Evolutionary conservation across 179 eudicot species (phyloP).

Genomic region (Spergularia azorica): DNA sequence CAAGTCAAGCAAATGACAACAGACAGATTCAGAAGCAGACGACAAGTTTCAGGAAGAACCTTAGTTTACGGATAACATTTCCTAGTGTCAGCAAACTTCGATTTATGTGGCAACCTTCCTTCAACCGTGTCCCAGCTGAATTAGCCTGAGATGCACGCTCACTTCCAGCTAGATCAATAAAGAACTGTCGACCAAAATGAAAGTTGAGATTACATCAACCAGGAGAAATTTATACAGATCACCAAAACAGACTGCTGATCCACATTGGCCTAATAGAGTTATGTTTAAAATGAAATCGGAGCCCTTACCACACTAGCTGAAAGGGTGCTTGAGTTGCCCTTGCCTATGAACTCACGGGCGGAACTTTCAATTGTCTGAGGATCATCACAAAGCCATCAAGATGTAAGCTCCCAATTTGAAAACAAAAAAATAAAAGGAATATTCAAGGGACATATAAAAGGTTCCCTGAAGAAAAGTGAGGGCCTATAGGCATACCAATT

Average conservation of each 20-base stretch:
- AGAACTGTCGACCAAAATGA: conserved; percentile 56
- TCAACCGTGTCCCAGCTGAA: conserved; percentile 84
- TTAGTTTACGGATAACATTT: conserved; percentile 93
- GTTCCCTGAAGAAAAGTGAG: not conserved
- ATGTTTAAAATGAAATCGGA: not conserved
- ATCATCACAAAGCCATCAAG: conserved; percentile 8
- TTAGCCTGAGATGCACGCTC: conserved; percentile 97
- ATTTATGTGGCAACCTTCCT: conserved; percentile 96
- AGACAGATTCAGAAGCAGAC: too few relatives aligned
- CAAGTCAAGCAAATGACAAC: too few relatives aligned
- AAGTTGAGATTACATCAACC: not conserved
- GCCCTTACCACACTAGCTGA: conserved; percentile 92
- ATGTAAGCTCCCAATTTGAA: not conserved
- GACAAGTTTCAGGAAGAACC: conserved; percentile 58
- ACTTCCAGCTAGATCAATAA: conserved; percentile 98
- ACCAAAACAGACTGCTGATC: not conserved
- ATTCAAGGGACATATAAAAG: not conserved
- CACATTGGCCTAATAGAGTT: not conserved
- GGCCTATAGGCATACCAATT: conserved; percentile 56
- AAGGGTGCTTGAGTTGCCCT: conserved; percentile 83
- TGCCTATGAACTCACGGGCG: conserved; percentile 85
- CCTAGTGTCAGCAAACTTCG: conserved; percentile 87
- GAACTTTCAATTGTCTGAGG: conserved; percentile 94
- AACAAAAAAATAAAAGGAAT: not conserved
- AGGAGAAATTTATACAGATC: not conserved